phyloP scores from a whole-genome alignment of 352 stramenopile genomes.

The Globisporangium viniferum region DNA sequence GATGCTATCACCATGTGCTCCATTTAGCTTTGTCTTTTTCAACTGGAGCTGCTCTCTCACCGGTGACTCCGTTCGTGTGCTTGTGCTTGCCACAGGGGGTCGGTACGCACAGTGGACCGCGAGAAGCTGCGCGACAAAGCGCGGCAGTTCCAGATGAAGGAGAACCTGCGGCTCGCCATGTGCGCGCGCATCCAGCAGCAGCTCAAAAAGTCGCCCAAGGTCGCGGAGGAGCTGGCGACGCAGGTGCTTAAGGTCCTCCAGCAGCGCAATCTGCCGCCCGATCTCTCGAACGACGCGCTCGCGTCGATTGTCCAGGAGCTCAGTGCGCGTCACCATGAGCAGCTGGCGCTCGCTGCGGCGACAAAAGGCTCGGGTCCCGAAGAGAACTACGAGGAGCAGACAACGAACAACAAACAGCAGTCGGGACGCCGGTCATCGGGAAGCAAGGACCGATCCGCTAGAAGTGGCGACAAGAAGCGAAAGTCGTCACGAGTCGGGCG shows the following conservation, averaged over 20 bases:
- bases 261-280: slow-evolving; percentile 32
- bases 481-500: neutral
- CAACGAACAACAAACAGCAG: neutral
- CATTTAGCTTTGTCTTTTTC: neutral
- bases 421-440: slow-evolving; percentile 23
- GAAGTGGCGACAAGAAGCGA: slow-evolving; percentile 4
- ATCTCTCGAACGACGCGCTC: slow-evolving; percentile 43
- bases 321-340: slow-evolving; percentile 29
- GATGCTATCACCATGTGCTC: neutral
- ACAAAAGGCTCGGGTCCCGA: slow-evolving; percentile 2
- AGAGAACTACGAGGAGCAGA: neutral
- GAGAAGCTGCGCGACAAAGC: slow-evolving; percentile 70
- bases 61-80: neutral
- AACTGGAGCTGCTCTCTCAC: neutral
- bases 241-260: slow-evolving; percentile 54
- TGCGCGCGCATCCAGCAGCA: slow-evolving; percentile 73
- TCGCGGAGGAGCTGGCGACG: slow-evolving; percentile 58
- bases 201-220: slow-evolving; percentile 57
- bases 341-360: slow-evolving; percentile 22
- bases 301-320: slow-evolving; percentile 41
- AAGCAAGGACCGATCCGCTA: slow-evolving; percentile 21
- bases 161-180: slow-evolving; percentile 61
- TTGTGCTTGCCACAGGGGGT: slow-evolving; percentile 20
- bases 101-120: slow-evolving; percentile 57
- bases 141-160: slow-evolving; percentile 66